Base-by-base conservation (phyloP, 495 filamentous ascomycete genomes). In the Extremus antarcticus region DNA sequence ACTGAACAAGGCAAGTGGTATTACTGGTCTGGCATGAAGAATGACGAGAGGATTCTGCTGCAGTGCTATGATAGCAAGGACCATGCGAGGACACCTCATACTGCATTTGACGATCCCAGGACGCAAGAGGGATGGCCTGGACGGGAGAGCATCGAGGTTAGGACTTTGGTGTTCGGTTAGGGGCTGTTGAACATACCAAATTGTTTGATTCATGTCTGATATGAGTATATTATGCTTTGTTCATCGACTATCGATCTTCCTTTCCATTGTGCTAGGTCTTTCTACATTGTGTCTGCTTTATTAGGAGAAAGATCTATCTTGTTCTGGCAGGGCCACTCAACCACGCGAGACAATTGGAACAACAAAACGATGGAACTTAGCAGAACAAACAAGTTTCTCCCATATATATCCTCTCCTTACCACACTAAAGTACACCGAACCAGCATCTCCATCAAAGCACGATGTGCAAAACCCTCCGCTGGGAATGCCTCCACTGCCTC, bases 81-180 rank as follows among this genome's bases (percentile, higher is more conserved):
- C 20, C 71, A 77, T 25, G 82, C 83, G 3, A 72, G 87, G 59
- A 79, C 86, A 51, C 83, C 89, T 35, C 89, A 95, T 75, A 81
- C 82, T 13, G 89, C 88, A 23, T 95, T 95, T 74, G 71, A 71
- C 51, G 84, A 94, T 70, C 80, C 81, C 25, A 60, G 61, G 55
- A 86, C 82, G 16, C 74, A 76, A 24, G 68, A 73, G 25, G 84
- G 76, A 22, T 68, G 65, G 50, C 55, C 63, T 24, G 65, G 63
- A 13, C 60, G 71, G 65, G 86, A 92, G 76, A 94, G 88, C 67
- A 91, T 95, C 68, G 88, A 94, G 68, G 85, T 94, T 17, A 75
- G 87, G 65, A 84, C 88, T 17, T 73, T 94, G 68, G 82, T 94
- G 11, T 90, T 94, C 77, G 87, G 87, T 0, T 86, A 39, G 19